These are phyloP conservation scores for Volvariella volvacea DNA, from an alignment of 1,284 basidiomycete species.

Conservation along the genomic window DNA sequence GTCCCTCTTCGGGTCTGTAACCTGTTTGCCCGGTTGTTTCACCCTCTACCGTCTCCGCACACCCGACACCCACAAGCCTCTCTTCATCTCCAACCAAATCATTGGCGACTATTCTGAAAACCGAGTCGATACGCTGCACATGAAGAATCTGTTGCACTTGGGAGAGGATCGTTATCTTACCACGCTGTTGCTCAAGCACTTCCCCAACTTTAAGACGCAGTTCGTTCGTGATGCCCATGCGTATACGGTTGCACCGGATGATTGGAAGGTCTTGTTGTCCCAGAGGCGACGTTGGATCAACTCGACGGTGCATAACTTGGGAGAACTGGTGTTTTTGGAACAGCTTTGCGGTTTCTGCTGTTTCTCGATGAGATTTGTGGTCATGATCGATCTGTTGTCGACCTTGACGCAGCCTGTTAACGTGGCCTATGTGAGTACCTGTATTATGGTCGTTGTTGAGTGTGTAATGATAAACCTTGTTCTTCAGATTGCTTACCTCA, in stretches of 20 bases:
- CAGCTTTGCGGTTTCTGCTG: conserved; percentile 96
- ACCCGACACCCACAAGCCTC: conserved; percentile 87
- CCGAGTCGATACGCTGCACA: conserved; percentile 94
- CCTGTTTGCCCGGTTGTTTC: conserved; percentile 97
- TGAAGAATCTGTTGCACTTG: conserved; percentile 94
- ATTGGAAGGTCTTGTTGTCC: conserved; percentile 92
- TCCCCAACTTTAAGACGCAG: conserved; percentile 88
- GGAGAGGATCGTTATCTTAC: conserved; percentile 99
- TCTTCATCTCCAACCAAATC: conserved; percentile 85
- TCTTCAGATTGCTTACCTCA: conserved; percentile 75
- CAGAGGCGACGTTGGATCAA: conserved; percentile 99
- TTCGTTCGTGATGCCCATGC: conserved; percentile 93
- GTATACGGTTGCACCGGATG: conserved; percentile 86
- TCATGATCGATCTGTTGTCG: conserved; percentile 90
- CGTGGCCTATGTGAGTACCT: conserved; percentile 78
- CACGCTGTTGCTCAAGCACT: conserved; percentile 92
- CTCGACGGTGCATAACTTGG: conserved; percentile 96
- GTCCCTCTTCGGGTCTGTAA: conserved; percentile 93
- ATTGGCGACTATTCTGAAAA: conserved; percentile 95
- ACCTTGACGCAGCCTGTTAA: conserved; percentile 89
- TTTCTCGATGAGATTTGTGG: conserved; percentile 98
- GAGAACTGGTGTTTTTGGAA: conserved; percentile 87
- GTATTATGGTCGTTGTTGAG: conserved; percentile 1
- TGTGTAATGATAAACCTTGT: conserved; percentile 10
- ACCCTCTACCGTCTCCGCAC: conserved; percentile 90